Evolutionary conservation across 768 basidiomycete species (phyloP), one percentile per base, ranked within the genome.

Genomic region (Russula vinacea): DNA sequence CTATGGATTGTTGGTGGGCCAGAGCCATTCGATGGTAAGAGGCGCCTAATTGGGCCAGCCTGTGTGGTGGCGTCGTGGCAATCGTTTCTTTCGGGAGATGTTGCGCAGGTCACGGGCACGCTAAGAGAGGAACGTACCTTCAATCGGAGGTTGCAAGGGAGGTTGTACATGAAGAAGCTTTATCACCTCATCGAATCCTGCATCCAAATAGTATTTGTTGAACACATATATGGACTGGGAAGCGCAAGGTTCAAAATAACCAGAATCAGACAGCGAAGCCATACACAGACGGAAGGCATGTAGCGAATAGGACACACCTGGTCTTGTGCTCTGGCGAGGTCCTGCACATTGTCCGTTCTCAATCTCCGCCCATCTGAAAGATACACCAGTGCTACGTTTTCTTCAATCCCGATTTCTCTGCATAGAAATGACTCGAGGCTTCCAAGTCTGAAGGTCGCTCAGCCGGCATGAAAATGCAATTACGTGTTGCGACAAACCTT

Each of bases 141-240:
- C 88, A 65, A 89, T 82, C 19, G 83, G 79, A n/a, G 86, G 84
- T 67, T 90, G 87, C 26, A 89, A 70, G 17, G 80, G 79, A 2
- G 88, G 78, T 50, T 85, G 81, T 19, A 85, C 76, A 17, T 75
- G 79, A n/a, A 93, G 80, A 47, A 83, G 80, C n/a, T 74, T 78
- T 17, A 92, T 73, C 29, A 90, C 85, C 49, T 87, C 81, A 2
- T 86, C 83, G 33, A 88, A 60, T 56, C 87, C 84, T 50, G 84
- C 78, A 67, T 90, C 89, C 42, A 94, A 80, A 70, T 88, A 89
- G 70, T 83, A 78, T 70, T 90, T 91, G 76, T 92, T 93, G 76
- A 90, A 94, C 6, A 93, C 88, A 70, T 84, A 93, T 65, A 94
- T 87, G 8, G n/a, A n/a, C n/a, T n/a, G n/a, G 44, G 55, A 29